Percentiles rank a stretch among this genome's conserved stretches.
Conservation (phyloP, 768 basidiomycete genomes). For the Chalciporus pseudorubinellus region DNA sequence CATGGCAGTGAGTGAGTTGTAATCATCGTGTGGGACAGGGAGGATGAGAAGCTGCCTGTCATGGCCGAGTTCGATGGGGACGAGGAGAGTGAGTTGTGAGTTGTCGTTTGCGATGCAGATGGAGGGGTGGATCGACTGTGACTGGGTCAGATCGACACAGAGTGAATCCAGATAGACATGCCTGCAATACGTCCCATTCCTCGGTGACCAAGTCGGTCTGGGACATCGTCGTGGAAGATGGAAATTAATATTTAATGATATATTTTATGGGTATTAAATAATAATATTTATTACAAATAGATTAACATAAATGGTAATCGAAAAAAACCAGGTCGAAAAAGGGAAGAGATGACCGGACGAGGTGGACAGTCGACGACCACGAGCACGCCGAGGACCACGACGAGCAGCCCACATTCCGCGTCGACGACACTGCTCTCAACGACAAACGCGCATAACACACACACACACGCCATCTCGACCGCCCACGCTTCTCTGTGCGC, state of each 20-base stretch:
- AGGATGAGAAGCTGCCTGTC: constrained; percentile 41
- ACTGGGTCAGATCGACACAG: background rate
- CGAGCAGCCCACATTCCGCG: constrained; percentile 19
- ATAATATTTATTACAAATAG: background rate
- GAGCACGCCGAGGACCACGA: constrained; percentile 19
- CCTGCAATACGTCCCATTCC: constrained; percentile 64
- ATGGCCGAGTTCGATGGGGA: constrained; percentile 59
- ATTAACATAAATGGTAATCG: constrained; percentile 1
- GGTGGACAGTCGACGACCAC: constrained; percentile 11
- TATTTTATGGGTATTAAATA: constrained; percentile 1
- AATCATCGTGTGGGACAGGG: constrained; percentile 7
- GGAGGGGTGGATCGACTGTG: constrained; percentile 78
- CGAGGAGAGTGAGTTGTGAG: constrained; percentile 38
- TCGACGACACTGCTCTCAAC: constrained; percentile 11
- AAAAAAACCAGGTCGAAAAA: constrained; percentile 18
- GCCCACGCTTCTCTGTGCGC: background rate
- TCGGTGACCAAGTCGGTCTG: no score
- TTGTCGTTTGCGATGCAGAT: constrained; percentile 47
- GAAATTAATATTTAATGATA: constrained; percentile 11
- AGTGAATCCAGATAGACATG: constrained; percentile 25
- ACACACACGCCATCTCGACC: background rate
- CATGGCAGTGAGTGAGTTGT: constrained; percentile 4
- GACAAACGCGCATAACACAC: constrained; percentile 2
- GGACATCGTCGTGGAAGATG: background rate
- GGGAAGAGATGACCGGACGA: background rate